Evolutionary conservation across 352 stramenopile species (phyloP).

Genomic region (Globisporangium uncinulatum): DNA sequence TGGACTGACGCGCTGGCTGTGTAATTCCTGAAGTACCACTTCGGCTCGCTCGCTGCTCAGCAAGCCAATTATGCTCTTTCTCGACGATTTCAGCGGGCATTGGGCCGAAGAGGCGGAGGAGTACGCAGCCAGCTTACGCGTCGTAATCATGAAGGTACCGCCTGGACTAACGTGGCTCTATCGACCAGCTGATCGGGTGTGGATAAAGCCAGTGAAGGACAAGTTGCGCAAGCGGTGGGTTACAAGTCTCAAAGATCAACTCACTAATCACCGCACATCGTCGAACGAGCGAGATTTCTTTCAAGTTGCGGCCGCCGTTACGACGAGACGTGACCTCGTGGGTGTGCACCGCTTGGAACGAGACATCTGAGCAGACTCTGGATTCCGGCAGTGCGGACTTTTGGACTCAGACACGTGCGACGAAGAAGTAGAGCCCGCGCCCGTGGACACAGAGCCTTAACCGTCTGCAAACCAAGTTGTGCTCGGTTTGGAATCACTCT

Average conservation of each 20-base stretch:
- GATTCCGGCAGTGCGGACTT: too few relatives aligned
- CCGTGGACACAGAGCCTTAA: too few relatives aligned
- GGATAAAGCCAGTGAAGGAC: slow-evolving; percentile 24
- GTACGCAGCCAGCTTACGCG: slow-evolving; percentile 3
- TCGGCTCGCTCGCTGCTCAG: slow-evolving; percentile 12
- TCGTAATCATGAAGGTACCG: slow-evolving; percentile 13
- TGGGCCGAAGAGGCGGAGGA: slow-evolving; percentile 4
- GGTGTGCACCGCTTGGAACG: too few relatives aligned
- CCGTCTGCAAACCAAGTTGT: too few relatives aligned
- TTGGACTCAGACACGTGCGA: too few relatives aligned
- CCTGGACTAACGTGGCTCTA: slow-evolving; percentile 18
- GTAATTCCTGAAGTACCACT: slow-evolving; percentile 25
- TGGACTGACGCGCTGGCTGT: slow-evolving; percentile 20
- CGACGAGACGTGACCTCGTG: too few relatives aligned
- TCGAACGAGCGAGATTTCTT: too few relatives aligned
- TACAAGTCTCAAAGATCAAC: neutral
- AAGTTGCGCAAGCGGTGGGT: slow-evolving; percentile 10
- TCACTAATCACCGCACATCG: neutral
- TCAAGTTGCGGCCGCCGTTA: too few relatives aligned
- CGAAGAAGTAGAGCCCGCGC: too few relatives aligned
- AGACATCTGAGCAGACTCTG: too few relatives aligned
- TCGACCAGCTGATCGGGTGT: slow-evolving; percentile 18
- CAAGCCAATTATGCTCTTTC: slow-evolving; percentile 20
- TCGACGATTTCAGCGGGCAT: slow-evolving; percentile 18
- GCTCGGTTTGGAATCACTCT: too few relatives aligned